Conservation (phyloP, 768 basidiomycete genomes). For the Mycena rosella region DNA sequence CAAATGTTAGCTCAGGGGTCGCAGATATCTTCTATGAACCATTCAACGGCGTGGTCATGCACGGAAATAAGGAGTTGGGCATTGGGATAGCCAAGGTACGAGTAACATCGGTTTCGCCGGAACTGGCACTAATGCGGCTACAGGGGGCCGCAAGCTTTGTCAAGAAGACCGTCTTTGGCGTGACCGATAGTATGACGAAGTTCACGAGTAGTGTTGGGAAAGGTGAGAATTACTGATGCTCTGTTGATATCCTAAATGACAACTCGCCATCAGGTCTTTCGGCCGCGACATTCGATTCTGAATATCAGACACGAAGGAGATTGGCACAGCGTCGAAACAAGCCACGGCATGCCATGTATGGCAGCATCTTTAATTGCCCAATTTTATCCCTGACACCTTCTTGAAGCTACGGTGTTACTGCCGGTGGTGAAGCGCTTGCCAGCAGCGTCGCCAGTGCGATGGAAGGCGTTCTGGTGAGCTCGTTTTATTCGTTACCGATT, state of each 20-base stretch:
- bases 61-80: constrained; percentile 94
- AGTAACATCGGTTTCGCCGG: neutral
- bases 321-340: constrained; percentile 93
- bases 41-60: constrained; percentile 96
- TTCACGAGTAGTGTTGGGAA: constrained; percentile 98
- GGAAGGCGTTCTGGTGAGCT: constrained; percentile 88
- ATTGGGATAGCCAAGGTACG: constrained; percentile 92
- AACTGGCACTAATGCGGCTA: neutral
- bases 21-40: constrained; percentile 99
- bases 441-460: constrained; percentile 95
- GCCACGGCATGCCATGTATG: constrained; percentile 95
- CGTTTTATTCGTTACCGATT: neutral
- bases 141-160: constrained; percentile 98
- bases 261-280: constrained; percentile 75
- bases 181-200: constrained; percentile 97
- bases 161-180: constrained; percentile 98
- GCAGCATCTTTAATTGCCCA: constrained; percentile 5
- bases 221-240: constrained; percentile 58
- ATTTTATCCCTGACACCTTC: constrained; percentile 5
- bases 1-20: constrained; percentile 97
- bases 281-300: constrained; percentile 95
- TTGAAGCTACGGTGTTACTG: constrained; percentile 91
- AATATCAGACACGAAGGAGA: constrained; percentile 91
- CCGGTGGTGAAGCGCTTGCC: constrained; percentile 94
- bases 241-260: neutral